Conservation (phyloP, 148 eudicot genomes). For the Fagopyrum esculentum region DNA sequence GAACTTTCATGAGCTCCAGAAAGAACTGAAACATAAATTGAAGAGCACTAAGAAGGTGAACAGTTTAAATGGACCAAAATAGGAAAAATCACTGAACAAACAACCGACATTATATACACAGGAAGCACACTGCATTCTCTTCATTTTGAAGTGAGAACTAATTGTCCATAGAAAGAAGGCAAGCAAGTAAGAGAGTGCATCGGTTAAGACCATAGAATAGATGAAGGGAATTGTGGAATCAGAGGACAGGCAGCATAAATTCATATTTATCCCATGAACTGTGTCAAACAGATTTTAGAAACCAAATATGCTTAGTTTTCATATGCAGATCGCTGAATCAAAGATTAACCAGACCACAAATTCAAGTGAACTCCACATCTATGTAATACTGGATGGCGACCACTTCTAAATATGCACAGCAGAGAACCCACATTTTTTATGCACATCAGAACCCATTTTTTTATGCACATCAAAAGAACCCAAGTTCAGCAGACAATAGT, state of each 20-base stretch:
- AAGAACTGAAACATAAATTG: slow-evolving; percentile 52
- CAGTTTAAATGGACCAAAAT: neutral
- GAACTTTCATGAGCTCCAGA: slow-evolving; percentile 94
- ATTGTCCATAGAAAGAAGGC: neutral
- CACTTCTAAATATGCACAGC: neutral
- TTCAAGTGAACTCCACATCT: neutral
- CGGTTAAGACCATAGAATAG: neutral
- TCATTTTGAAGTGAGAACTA: neutral
- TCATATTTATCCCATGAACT: neutral
- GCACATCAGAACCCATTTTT: neutral
- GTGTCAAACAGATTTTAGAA: neutral
- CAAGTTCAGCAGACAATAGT: neutral
- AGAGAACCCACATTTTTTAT: neutral
- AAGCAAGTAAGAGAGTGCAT: neutral
- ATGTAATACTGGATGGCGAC: neutral
- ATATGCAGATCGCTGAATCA: neutral
- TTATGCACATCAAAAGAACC: neutral
- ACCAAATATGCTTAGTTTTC: neutral
- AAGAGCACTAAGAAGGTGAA: neutral
- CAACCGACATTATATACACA: neutral
- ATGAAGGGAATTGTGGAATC: neutral
- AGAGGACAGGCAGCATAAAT: neutral
- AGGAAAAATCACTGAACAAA: slow-evolving; percentile 1
- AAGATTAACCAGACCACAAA: neutral
- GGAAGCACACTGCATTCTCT: neutral